Evolutionary conservation across 768 basidiomycete species (phyloP).

Genomic region (Serendipita vermifera): DNA sequence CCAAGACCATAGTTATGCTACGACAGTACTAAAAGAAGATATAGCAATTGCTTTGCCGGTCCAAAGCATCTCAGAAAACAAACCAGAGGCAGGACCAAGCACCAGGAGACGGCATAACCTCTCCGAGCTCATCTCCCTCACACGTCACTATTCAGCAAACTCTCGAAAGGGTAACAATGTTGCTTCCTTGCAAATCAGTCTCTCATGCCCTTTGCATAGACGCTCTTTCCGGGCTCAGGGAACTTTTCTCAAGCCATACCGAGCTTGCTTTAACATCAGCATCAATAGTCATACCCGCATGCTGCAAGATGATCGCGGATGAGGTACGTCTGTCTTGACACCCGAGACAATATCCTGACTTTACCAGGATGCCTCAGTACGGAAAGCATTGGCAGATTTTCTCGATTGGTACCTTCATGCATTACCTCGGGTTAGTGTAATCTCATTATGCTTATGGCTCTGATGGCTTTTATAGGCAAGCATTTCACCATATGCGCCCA

Average conservation of each 20-base stretch:
- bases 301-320: slow-evolving; percentile 64
- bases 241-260: slow-evolving; percentile 54
- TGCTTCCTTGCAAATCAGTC: slow-evolving; percentile 9
- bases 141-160: slow-evolving; percentile 74
- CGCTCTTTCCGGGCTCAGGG: slow-evolving; percentile 56
- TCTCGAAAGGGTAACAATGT: slow-evolving; percentile 50
- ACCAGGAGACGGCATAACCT: slow-evolving; percentile 68
- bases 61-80: slow-evolving; percentile 59
- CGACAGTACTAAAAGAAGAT: neutral
- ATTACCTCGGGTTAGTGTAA: slow-evolving; percentile 38
- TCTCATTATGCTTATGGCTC: slow-evolving; percentile 1
- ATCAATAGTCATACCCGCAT: slow-evolving; percentile 42
- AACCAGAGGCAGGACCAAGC: slow-evolving; percentile 44
- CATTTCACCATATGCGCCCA: slow-evolving; percentile 57
- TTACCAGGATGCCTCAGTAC: slow-evolving; percentile 61
- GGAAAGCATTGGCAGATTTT: slow-evolving; percentile 57
- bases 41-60: slow-evolving; percentile 80
- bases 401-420: slow-evolving; percentile 59
- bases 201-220: slow-evolving; percentile 31
- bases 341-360: neutral
- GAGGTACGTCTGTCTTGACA: slow-evolving; percentile 44
- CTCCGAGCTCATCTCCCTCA: slow-evolving; percentile 58
- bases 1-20: neutral
- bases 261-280: slow-evolving; percentile 40
- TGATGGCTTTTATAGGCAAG: slow-evolving; percentile 36